phyloP scores from a whole-genome alignment of 2,329 filamentous ascomycete species.

The Verticillium isaacii region DNA sequence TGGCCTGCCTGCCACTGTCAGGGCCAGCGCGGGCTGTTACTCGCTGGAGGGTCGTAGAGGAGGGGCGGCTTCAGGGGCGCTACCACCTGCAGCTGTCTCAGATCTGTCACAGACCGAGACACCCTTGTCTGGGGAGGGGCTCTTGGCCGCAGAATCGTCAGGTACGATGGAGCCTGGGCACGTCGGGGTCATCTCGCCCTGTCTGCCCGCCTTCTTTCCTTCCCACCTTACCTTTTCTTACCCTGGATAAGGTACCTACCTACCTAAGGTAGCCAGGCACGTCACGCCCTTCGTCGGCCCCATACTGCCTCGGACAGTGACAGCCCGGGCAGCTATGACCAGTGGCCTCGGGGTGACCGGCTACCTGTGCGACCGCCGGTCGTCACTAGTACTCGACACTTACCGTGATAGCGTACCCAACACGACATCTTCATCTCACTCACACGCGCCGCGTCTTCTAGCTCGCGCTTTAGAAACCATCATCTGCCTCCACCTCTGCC shows the following conservation, averaged over 20 bases:
- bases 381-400: not conserved
- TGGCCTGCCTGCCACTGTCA: not conserved
- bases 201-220: not conserved
- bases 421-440: not conserved
- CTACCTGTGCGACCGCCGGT: not conserved
- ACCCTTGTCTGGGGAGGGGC: slow-evolving; percentile 7
- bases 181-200: not conserved
- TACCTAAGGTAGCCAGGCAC: not conserved
- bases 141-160: not conserved
- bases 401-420: not conserved
- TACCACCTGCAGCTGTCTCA: slow-evolving; percentile 29
- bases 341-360: not conserved
- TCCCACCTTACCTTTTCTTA: not conserved
- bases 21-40: not conserved
- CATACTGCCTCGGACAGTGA: not conserved
- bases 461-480: not conserved
- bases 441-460: not conserved
- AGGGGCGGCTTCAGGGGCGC: slow-evolving; percentile 15
- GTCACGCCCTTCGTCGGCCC: not conserved
- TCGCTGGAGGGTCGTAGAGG: slow-evolving; percentile 9
- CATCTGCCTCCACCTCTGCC: not conserved
- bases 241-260: not conserved
- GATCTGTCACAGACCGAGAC: slow-evolving; percentile 35
- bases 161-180: not conserved
- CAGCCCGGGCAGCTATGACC: not conserved